Conservation (phyloP, 1,284 basidiomycete genomes). For the Blastosporella zonata region DNA sequence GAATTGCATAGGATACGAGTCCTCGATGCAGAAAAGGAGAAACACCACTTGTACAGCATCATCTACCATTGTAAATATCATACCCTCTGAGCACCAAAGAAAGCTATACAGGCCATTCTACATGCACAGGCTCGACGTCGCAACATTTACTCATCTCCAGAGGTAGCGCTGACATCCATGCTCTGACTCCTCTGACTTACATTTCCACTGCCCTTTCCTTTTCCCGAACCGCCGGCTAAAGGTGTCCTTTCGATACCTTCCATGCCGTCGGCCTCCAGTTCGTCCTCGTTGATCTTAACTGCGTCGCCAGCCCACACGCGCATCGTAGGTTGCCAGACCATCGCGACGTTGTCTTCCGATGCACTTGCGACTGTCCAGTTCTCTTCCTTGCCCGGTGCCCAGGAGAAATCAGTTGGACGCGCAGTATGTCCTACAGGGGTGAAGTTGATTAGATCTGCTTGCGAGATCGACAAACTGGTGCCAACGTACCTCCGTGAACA, state of each 20-base stretch:
- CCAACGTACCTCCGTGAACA: conserved; percentile 76
- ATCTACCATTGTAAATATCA: conserved; percentile 20
- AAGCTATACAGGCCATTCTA: neutral
- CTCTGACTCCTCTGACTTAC: conserved; percentile 46
- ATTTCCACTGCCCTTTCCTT: conserved; percentile 26
- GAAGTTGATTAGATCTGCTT: neutral
- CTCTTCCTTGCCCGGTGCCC: conserved; percentile 75
- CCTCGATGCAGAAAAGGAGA: conserved; percentile 3
- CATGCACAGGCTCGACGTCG: conserved; percentile 17
- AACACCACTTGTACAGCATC: conserved; percentile 20
- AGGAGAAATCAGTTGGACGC: conserved; percentile 80
- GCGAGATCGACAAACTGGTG: neutral
- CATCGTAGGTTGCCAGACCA: conserved; percentile 88
- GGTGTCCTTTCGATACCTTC: conserved; percentile 59
- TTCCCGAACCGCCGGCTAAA: conserved; percentile 26
- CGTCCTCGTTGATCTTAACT: conserved; percentile 72
- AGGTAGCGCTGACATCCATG: conserved; percentile 51
- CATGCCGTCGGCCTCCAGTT: conserved; percentile 75
- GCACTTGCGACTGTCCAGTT: conserved; percentile 77
- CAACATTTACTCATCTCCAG: conserved; percentile 15
- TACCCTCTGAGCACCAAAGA: conserved; percentile 6
- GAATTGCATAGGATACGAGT: neutral
- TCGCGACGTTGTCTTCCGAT: conserved; percentile 85
- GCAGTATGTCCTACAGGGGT: conserved; percentile 64
- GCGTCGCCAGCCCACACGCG: conserved; percentile 84